phyloP scores from a whole-genome alignment of 2,329 filamentous ascomycete genomes.

The Colletotrichum tropicicola region DNA sequence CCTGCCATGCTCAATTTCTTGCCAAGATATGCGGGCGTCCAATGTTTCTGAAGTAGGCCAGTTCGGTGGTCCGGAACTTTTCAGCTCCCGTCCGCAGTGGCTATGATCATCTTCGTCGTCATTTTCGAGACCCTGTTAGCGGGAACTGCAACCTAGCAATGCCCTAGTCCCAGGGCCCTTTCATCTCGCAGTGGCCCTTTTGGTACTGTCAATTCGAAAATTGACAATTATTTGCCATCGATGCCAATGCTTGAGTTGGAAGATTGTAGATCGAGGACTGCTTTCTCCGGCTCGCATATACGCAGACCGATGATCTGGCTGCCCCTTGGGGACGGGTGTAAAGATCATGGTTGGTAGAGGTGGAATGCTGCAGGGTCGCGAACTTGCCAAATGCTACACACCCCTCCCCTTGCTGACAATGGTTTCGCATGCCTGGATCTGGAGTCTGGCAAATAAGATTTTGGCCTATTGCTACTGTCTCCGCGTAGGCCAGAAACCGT shows the following conservation, averaged over 20 bases:
- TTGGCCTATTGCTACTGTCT: conserved; percentile 10
- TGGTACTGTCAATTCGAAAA: background rate
- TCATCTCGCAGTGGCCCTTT: conserved; percentile 4
- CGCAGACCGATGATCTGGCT: background rate
- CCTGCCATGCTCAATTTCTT: background rate
- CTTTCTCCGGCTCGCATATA: background rate
- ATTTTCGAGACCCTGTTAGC: background rate
- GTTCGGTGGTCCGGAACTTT: background rate
- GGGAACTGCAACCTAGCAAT: background rate
- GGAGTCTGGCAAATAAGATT: conserved; percentile 11
- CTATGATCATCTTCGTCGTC: background rate
- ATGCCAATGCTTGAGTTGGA: background rate
- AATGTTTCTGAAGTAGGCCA: background rate
- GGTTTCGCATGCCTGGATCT: conserved; percentile 12
- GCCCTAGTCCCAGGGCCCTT: background rate
- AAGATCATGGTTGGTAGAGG: background rate
- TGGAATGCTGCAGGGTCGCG: conserved; percentile 11
- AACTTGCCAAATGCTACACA: conserved; percentile 1
- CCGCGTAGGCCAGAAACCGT: conserved; percentile 5
- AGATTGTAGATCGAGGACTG: background rate
- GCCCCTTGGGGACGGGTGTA: background rate
- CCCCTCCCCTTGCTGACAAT: background rate
- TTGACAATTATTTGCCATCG: background rate
- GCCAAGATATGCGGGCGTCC: background rate
- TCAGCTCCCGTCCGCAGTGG: background rate